A percentile compares a stretch with the other conserved stretches of the same genome.
Evolutionary conservation across 306 rosid species (phyloP).

Genomic region (Ormosia emarginata): DNA sequence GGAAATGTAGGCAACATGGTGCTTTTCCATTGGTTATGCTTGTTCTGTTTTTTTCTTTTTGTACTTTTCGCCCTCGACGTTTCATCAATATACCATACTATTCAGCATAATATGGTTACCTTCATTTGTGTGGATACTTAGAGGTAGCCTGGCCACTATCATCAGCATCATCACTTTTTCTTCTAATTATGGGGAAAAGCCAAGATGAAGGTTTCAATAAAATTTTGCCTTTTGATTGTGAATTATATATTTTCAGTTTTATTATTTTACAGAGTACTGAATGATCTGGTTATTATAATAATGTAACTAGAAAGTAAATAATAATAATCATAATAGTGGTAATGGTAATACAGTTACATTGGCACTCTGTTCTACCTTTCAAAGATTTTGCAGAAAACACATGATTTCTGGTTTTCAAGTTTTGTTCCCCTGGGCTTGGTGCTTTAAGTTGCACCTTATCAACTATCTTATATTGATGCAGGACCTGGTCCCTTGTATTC

Average conservation of each 20-base stretch:
- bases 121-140: background rate
- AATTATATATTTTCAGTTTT: background rate
- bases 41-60: background rate
- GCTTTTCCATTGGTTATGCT: background rate
- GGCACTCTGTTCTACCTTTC: constrained; percentile 6
- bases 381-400: background rate
- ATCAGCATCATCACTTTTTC: background rate
- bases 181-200: background rate
- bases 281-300: background rate
- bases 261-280: background rate
- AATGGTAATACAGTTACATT: background rate
- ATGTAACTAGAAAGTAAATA: background rate
- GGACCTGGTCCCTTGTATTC: constrained; percentile 89
- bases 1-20: background rate
- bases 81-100: background rate
- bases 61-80: no score
- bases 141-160: background rate
- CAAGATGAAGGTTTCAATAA: background rate
- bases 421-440: background rate
- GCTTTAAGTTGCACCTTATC: constrained; percentile 6
- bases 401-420: background rate
- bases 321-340: background rate
- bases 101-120: background rate
- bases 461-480: constrained; percentile 34
- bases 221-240: background rate